phyloP scores from a whole-genome alignment of 371 early-diverging fungal genomes.

The Syncephalastrum contaminatum region DNA sequence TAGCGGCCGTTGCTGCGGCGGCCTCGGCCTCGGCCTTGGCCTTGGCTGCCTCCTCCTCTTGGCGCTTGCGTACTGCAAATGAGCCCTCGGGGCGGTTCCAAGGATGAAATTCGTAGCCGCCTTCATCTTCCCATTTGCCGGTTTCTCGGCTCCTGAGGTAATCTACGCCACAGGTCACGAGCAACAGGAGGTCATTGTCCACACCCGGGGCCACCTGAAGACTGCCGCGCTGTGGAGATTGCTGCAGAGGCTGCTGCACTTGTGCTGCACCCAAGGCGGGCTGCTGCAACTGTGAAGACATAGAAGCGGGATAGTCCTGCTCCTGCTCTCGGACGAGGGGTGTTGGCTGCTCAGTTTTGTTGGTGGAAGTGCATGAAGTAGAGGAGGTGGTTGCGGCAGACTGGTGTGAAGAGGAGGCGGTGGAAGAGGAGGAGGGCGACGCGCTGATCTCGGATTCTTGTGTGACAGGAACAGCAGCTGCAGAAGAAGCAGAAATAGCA shows the following conservation, averaged over 20 bases:
- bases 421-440: slow-evolving; percentile 12
- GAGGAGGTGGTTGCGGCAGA: slow-evolving; percentile 1
- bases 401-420: neutral
- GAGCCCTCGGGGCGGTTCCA: slow-evolving; percentile 49
- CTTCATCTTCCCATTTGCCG: slow-evolving; percentile 51
- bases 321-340: no score
- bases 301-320: no score
- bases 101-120: slow-evolving; percentile 50
- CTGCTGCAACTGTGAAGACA: no score
- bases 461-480: slow-evolving; percentile 1
- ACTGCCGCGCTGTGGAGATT: neutral
- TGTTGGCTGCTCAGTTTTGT: neutral
- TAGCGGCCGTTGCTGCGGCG: neutral
- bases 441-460: neutral
- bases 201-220: neutral
- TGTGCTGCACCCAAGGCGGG: neutral
- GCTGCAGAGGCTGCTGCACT: neutral
- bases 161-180: slow-evolving; percentile 48
- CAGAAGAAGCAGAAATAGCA: neutral
- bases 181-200: slow-evolving; percentile 11
- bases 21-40: neutral
- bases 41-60: slow-evolving; percentile 13
- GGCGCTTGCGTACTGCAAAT: slow-evolving; percentile 30
- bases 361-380: slow-evolving; percentile 3
- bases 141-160: slow-evolving; percentile 38